Evolutionary conservation across 345 rosid genomes (phyloP).

Genomic region (Luvunga scandens): DNA sequence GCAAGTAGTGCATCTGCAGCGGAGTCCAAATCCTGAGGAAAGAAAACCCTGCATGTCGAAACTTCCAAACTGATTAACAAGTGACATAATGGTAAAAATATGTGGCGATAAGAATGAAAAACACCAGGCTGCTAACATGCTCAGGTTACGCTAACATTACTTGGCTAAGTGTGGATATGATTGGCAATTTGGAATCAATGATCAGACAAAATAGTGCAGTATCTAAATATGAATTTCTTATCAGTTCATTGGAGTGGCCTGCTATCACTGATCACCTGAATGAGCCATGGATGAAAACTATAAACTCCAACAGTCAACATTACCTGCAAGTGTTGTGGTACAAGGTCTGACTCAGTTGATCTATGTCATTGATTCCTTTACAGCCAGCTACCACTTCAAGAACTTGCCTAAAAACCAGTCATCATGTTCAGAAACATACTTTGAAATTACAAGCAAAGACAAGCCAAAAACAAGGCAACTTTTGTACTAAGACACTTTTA

Average conservation of each 20-base stretch:
- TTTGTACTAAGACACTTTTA: background rate
- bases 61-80: background rate
- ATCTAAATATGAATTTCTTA: background rate
- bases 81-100: background rate
- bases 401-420: slow-evolving; percentile 66
- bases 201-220: background rate
- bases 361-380: slow-evolving; percentile 61
- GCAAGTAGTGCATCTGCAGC: slow-evolving; percentile 75
- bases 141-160: background rate
- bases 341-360: slow-evolving; percentile 62
- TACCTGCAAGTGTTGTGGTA: slow-evolving; percentile 95
- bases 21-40: slow-evolving; percentile 82
- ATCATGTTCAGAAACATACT: background rate
- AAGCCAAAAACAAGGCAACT: background rate
- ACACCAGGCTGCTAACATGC: background rate
- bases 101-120: background rate
- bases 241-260: background rate
- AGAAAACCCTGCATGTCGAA: slow-evolving; percentile 72
- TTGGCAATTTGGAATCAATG: background rate
- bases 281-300: background rate
- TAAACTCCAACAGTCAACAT: slow-evolving; percentile 9
- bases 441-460: background rate
- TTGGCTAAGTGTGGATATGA: background rate
- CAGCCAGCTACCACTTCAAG: slow-evolving; percentile 92
- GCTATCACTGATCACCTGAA: background rate